Conservation (phyloP, 148 eudicot genomes). For the Diospyros lotus region DNA sequence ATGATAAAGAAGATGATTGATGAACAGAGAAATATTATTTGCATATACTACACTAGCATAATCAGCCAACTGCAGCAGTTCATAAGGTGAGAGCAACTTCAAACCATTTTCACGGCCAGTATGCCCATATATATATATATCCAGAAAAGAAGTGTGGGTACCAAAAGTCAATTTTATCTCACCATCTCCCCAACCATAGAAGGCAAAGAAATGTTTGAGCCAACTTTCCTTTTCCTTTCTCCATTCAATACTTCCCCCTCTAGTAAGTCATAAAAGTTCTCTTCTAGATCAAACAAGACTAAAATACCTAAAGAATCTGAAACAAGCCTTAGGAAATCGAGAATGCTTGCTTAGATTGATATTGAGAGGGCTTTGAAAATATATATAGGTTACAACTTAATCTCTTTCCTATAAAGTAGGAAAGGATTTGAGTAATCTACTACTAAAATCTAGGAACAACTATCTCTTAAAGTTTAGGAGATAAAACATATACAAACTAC, state of each 20-base stretch:
- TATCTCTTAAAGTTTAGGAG: too few species aligned
- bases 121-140: not conserved
- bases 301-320: not conserved
- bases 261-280: not conserved
- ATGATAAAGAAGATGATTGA: not conserved
- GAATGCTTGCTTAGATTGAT: too few species aligned
- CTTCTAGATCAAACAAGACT: not conserved
- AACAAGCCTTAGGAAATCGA: too few species aligned
- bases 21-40: not conserved
- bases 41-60: not conserved
- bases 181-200: too few species aligned
- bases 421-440: too few species aligned
- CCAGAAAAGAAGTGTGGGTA: too few species aligned
- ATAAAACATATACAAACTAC: too few species aligned
- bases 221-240: not conserved
- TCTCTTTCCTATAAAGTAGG: too few species aligned
- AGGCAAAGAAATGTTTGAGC: not conserved
- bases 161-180: too few species aligned
- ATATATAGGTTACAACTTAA: too few species aligned
- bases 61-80: not conserved
- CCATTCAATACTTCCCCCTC: not conserved
- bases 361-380: too few species aligned
- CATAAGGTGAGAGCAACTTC: not conserved
- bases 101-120: not conserved
- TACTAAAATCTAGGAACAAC: too few species aligned